These are phyloP conservation scores for Filobasidium floriforme DNA, from an alignment of 768 basidiomycete species.

Conservation along the genomic window DNA sequence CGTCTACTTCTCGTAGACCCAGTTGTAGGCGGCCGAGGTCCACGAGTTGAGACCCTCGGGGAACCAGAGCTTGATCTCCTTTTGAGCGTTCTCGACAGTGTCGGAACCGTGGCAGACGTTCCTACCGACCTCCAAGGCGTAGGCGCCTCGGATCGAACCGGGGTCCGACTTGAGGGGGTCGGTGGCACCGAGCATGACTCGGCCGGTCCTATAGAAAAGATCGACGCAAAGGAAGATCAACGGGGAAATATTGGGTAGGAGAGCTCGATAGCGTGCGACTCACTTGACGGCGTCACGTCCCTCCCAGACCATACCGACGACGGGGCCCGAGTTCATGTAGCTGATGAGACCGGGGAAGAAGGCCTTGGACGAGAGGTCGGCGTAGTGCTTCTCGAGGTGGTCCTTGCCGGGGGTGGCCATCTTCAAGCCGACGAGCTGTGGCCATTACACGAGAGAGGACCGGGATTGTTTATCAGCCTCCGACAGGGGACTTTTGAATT, in stretches of 20 bases:
- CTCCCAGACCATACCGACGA: conserved; percentile 79
- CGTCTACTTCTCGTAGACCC: conserved; percentile 24
- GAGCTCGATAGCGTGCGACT: no score
- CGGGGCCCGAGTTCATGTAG: conserved; percentile 76
- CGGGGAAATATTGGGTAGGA: no score
- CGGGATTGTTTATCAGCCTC: neutral
- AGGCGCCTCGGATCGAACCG: conserved; percentile 95
- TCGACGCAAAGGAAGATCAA: neutral
- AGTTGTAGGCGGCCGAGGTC: conserved; percentile 29
- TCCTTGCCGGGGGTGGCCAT: conserved; percentile 65
- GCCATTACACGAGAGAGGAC: neutral
- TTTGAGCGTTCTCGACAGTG: conserved; percentile 53
- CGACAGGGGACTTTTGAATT: no score
- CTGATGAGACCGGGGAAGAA: conserved; percentile 87
- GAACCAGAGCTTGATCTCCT: conserved; percentile 82
- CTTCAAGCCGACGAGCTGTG: conserved; percentile 77
- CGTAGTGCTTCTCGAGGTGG: conserved; percentile 96
- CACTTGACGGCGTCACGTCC: conserved; percentile 55
- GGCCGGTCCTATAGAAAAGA: conserved; percentile 71
- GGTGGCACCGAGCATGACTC: conserved; percentile 90
- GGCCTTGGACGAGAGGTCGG: conserved; percentile 81
- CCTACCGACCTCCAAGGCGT: conserved; percentile 79
- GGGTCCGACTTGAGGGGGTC: conserved; percentile 85
- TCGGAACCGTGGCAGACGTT: conserved; percentile 47
- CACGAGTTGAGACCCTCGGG: conserved; percentile 42